These are phyloP conservation scores for Aegle marmelos DNA, from an alignment of 345 rosid genomes.

Conservation along the genomic window DNA sequence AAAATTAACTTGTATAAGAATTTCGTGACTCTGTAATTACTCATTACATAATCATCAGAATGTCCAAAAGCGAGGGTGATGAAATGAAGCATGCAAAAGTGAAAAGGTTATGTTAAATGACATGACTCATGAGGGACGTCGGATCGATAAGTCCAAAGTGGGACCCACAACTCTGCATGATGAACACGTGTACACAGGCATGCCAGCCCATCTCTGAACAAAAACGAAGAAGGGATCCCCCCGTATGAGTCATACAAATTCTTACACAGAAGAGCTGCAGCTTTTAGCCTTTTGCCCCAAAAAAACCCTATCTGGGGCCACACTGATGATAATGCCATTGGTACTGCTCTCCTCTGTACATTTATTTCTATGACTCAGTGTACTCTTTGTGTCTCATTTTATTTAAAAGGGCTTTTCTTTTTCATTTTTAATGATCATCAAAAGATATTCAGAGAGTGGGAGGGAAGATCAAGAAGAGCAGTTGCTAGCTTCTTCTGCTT, in stretches of 20 bases:
- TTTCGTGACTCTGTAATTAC: too few relatives aligned
- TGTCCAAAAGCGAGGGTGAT: too few relatives aligned
- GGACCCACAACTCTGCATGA: too few relatives aligned
- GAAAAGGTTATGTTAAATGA: too few relatives aligned
- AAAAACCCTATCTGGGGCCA: constrained; percentile 61
- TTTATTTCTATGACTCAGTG: constrained; percentile 35
- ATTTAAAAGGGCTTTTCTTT: not conserved
- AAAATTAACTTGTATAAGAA: too few relatives aligned
- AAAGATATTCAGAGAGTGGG: not conserved
- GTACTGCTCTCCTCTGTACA: constrained; percentile 32
- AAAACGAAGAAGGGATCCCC: constrained; percentile 17
- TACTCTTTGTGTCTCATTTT: constrained; percentile 5
- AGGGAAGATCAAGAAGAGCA: not conserved
- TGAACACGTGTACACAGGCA: too few relatives aligned
- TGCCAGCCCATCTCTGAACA: too few relatives aligned
- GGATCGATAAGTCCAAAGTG: too few relatives aligned
- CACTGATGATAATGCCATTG: not conserved
- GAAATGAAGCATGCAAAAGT: too few relatives aligned
- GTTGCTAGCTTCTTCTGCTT: not conserved
- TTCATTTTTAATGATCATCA: too few relatives aligned
- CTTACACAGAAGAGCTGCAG: constrained; percentile 15
- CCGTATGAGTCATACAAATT: constrained; percentile 40
- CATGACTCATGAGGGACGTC: too few relatives aligned
- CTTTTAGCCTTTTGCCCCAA: not conserved
- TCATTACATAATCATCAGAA: too few relatives aligned